Base-by-base conservation (phyloP, 1,139 yeast species). In the Candida sp. region DNA sequence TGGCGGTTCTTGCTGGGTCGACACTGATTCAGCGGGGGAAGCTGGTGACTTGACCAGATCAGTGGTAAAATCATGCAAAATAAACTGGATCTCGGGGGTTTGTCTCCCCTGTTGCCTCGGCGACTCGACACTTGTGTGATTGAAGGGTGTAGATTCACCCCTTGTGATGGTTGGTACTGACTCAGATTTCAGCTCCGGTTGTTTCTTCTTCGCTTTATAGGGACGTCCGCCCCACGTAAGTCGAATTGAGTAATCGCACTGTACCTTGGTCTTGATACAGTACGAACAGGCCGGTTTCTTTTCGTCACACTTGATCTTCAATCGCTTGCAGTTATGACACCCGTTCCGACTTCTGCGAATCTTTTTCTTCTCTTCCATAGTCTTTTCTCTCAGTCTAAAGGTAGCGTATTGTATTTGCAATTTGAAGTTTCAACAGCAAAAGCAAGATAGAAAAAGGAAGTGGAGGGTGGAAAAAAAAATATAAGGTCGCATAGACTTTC, bases 221-320 rank as follows among this genome's bases (percentile, higher is more conserved):
- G 90, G 91, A 47, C 93, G 66, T 0, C 94, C 94, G 25, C 93
- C 94, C 96, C 96, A 89, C 0, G 85, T 81, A 40, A 89, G 70
- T 56, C 78, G 83, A 27, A 88, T 61, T 3, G 87, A 73, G 60
- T 89, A 89, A 60, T 88, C 93, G 67, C 96, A 89, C 1, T 63
- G 56, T 8, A 69, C 59, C 3, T 70, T 67, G 2, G 78, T 69
- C 52, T 80, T 83, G 4, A 66, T 47, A 62, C 96, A 90, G 55
- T 82, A 76, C 1, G 80, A 67, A 60, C 96, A 90, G 0, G 63
- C 54, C 0, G 96, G 96, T 56, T 84, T 83, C 28, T 50, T 60
- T 58, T 90, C 96, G 60, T 87, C 88, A 63, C 96, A 90, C 62
- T 88, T 88, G 47, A 86, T 81, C 65, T 89, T 89, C 50, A 84